Conservation (phyloP, 2,329 filamentous ascomycete genomes). For the Trichoderma guizhouense region DNA sequence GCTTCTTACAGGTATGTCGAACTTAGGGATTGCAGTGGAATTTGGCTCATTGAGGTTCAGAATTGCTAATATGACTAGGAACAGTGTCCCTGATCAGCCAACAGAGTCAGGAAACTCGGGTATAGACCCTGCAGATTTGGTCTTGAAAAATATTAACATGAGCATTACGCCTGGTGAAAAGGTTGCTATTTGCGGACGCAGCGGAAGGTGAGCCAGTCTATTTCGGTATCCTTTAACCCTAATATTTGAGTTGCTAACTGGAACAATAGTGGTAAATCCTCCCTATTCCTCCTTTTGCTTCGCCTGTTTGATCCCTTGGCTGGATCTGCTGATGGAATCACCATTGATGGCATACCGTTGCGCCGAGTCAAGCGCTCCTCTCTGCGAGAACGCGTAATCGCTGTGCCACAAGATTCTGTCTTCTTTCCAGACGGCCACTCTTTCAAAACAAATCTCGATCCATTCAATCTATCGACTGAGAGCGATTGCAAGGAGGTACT, state of each 20-base stretch:
- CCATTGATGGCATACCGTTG: constrained; percentile 43
- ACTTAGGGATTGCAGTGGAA: background rate
- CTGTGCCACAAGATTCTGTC: constrained; percentile 52
- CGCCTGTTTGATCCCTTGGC: constrained; percentile 40
- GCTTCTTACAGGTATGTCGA: constrained; percentile 31
- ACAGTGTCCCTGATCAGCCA: background rate
- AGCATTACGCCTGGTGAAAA: constrained; percentile 32
- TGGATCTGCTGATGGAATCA: constrained; percentile 28
- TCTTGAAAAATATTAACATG: constrained; percentile 28
- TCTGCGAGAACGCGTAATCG: constrained; percentile 48
- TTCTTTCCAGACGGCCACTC: constrained; percentile 46
- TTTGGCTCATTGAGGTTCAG: background rate
- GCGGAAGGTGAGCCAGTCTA: constrained; percentile 28
- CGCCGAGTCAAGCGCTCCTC: constrained; percentile 37
- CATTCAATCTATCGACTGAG: constrained; percentile 30
- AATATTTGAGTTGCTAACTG: background rate
- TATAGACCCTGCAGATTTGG: constrained; percentile 20
- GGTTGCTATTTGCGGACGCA: constrained; percentile 37
- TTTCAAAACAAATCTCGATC: constrained; percentile 44
- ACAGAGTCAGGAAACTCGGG: background rate
- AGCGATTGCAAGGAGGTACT: constrained; percentile 37
- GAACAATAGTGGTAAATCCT: constrained; percentile 39
- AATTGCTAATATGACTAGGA: background rate
- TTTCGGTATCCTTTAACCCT: background rate
- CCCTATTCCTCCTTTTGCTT: constrained; percentile 39